Conservation (phyloP, 2,329 filamentous ascomycete genomes). For the Botrytis elliptica region DNA sequence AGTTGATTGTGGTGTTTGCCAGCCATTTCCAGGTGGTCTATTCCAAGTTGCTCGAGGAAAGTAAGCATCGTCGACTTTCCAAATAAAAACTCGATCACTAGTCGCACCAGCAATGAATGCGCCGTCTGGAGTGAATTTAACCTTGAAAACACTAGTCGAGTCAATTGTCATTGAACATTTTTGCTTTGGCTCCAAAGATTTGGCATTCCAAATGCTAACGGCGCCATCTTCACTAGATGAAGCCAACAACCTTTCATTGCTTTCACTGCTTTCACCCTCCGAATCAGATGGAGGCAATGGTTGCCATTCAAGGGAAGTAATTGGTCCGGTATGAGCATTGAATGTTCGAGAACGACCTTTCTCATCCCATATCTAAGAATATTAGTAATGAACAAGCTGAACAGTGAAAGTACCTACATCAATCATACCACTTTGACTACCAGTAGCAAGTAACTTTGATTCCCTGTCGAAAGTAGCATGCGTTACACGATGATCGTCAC, state of each 20-base stretch:
- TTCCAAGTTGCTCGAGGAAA: conserved; percentile 62
- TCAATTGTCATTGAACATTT: conserved; percentile 62
- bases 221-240: conserved; percentile 63
- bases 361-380: conserved; percentile 41
- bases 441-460: conserved; percentile 56
- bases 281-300: conserved; percentile 43
- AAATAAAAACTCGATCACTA: conserved; percentile 58
- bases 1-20: conserved; percentile 56
- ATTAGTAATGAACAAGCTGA: conserved; percentile 36
- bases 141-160: conserved; percentile 51
- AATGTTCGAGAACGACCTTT: conserved; percentile 55
- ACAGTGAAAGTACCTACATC: conserved; percentile 49
- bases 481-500: conserved; percentile 53
- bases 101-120: conserved; percentile 63
- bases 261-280: conserved; percentile 45
- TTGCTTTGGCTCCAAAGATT: conserved; percentile 53
- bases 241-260: conserved; percentile 47
- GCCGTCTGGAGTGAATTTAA: conserved; percentile 63
- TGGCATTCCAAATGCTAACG: conserved; percentile 62
- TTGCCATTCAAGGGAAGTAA: conserved; percentile 62
- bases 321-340: conserved; percentile 56
- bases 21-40: conserved; percentile 53
- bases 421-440: conserved; percentile 58
- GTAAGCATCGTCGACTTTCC: conserved; percentile 60
- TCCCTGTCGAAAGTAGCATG: conserved; percentile 57